Conservation (phyloP, 2,329 filamentous ascomycete species). For the Ophiostoma triangulosporum region DNA sequence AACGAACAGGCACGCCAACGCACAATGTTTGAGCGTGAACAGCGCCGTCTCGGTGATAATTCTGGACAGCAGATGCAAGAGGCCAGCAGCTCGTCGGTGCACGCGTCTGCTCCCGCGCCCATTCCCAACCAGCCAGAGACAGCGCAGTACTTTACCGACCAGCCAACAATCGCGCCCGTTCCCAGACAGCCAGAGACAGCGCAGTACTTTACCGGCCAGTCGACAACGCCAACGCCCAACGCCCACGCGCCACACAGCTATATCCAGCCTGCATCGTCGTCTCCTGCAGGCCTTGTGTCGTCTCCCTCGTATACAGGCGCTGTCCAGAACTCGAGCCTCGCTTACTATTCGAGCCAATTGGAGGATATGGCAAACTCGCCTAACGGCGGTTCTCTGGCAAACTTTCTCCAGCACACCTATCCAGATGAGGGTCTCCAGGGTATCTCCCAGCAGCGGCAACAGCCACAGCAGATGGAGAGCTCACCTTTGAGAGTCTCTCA, state of each 20-base stretch:
- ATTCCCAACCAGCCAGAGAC: not conserved
- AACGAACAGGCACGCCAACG: slow-evolving; percentile 9
- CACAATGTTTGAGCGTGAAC: not conserved
- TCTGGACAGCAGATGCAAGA: not conserved
- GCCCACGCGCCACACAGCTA: not conserved
- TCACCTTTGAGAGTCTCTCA: not conserved
- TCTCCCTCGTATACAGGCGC: not conserved
- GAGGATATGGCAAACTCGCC: slow-evolving; percentile 19
- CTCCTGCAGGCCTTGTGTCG: not conserved
- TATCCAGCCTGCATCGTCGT: not conserved
- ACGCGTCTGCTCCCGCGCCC: not conserved
- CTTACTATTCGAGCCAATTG: not conserved
- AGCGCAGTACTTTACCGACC: not conserved
- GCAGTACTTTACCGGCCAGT: too few species aligned
- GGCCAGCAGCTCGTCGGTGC: not conserved
- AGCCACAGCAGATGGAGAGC: not conserved
- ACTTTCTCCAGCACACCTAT: not conserved
- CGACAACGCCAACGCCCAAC: too few species aligned
- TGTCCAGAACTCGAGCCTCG: not conserved
- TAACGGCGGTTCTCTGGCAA: not conserved
- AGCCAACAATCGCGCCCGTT: not conserved
- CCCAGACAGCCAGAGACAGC: not conserved
- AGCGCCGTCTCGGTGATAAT: not conserved
- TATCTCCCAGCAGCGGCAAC: not conserved
- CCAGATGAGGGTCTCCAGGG: not conserved